Evolutionary conservation across 73 alveolate genomes (phyloP).

Genomic region (Symbiodinium natans): DNA sequence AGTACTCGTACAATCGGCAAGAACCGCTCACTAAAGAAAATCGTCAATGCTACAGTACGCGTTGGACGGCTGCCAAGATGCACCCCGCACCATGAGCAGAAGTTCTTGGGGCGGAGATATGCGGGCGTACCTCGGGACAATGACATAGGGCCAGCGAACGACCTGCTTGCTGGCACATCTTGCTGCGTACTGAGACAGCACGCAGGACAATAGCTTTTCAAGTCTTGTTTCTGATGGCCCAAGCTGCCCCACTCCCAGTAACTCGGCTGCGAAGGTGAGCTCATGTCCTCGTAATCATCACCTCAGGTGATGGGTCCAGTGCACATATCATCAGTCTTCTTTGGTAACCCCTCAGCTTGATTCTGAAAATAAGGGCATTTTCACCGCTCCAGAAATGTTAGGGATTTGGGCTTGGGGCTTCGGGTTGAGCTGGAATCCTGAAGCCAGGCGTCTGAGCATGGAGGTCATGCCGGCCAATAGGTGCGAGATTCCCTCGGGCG

Average conservation of each 20-base stretch:
- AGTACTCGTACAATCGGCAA: too few relatives aligned
- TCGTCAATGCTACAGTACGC: too few relatives aligned
- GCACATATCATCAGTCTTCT: too few relatives aligned
- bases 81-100: constrained; percentile 93
- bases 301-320: background rate
- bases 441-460: background rate
- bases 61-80: background rate
- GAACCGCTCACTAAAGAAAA: too few relatives aligned
- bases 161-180: background rate
- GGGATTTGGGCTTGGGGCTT: too few relatives aligned
- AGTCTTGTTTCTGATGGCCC: too few relatives aligned
- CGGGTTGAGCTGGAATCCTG: too few relatives aligned
- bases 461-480: constrained; percentile 42
- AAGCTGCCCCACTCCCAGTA: constrained; percentile 8
- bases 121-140: constrained; percentile 52
- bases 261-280: background rate
- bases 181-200: too few relatives aligned
- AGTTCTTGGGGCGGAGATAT: constrained; percentile 81
- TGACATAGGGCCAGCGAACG: background rate
- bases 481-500: constrained; percentile 41
- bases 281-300: background rate
- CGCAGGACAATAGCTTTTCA: too few relatives aligned
- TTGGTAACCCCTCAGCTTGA: too few relatives aligned
- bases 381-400: too few relatives aligned
- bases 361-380: too few relatives aligned